A percentile compares a stretch with the other conserved stretches of the same genome.
Conservation (phyloP, 371 early-diverging fungal genomes). For the Mortierella sp. region DNA sequence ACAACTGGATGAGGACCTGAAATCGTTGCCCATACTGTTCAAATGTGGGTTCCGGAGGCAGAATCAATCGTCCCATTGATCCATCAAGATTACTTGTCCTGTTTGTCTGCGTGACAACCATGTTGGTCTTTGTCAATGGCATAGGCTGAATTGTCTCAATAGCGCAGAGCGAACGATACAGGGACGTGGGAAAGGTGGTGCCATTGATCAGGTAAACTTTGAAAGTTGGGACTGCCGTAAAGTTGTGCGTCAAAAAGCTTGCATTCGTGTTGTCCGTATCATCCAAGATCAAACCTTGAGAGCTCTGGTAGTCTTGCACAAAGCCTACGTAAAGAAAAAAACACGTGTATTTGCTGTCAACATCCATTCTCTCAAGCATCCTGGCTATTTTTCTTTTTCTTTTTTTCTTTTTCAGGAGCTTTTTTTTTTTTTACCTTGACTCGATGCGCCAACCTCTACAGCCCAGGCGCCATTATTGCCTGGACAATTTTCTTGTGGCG, state of each 20-base stretch:
- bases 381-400: neutral
- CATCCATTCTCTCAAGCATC: neutral
- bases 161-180: slow-evolving; percentile 66
- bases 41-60: slow-evolving; percentile 50
- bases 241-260: slow-evolving; percentile 62
- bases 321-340: slow-evolving; percentile 19
- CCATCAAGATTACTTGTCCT: slow-evolving; percentile 49
- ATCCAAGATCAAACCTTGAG: slow-evolving; percentile 62
- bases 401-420: slow-evolving; percentile 4
- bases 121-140: slow-evolving; percentile 38
- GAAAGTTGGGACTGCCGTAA: slow-evolving; percentile 52
- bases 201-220: slow-evolving; percentile 61
- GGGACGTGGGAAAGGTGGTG: slow-evolving; percentile 50
- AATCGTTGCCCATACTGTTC: slow-evolving; percentile 43
- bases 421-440: slow-evolving; percentile 55
- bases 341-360: neutral
- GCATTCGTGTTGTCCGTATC: slow-evolving; percentile 69
- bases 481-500: slow-evolving; percentile 54
- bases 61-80: slow-evolving; percentile 56
- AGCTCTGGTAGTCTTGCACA: slow-evolving; percentile 19
- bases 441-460: slow-evolving; percentile 68
- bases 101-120: slow-evolving; percentile 50
- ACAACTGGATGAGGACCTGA: slow-evolving; percentile 40
- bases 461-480: slow-evolving; percentile 60
- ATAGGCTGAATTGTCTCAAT: slow-evolving; percentile 35